Base-by-base conservation (phyloP, 371 early-diverging fungal species). In the Mucor racemosus region DNA sequence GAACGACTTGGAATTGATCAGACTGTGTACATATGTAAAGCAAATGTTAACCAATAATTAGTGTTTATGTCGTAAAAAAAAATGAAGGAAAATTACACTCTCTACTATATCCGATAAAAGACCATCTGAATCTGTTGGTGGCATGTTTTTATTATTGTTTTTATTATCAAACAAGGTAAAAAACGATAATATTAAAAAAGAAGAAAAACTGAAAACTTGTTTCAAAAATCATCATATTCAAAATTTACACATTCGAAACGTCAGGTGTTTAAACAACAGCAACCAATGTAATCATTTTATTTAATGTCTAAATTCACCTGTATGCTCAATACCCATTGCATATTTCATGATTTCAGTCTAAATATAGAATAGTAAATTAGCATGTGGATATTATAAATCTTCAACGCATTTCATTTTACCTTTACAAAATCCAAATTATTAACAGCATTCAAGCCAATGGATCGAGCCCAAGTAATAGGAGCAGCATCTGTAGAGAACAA, bases 401-500 rank as follows among this genome's bases (percentile, higher is more conserved):
- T 33, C 6, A 40, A 0, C 7, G 15, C n/a, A 5, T 7, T 31
- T 17, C 17, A 33, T 10, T 58, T 61, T 80, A 80, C 83, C 86
- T 94, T 94, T 58, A 88, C 71, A 15, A 76, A 76, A 4, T 86
- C 87, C 59, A 87, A 53, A 39, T 72, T 67, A 66, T 94, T 84
- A 13, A 91, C 83, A 1, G 88, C 77, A 44, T 90, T 84, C 60
- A 94, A 65, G 2, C 90, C 93, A 26, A 90, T 65, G 0, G 91
- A 89, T 26, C 95, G 86, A 14, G 86, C 76, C 85, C 85, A 86
- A 6, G 87, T 87, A 8, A 92, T 69, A 0, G 88, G 88, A 6
- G 75, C 80, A 41, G 76, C 73, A 38, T 89, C 90, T 0, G 90
- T 88, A 11, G 88, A 77, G 77, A 94, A 97, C 59, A 95, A 66